A percentile compares a stretch with the other conserved stretches of the same genome.
phyloP scores from a whole-genome alignment of 1,139 yeast species.

The Candida sanyaensis region DNA sequence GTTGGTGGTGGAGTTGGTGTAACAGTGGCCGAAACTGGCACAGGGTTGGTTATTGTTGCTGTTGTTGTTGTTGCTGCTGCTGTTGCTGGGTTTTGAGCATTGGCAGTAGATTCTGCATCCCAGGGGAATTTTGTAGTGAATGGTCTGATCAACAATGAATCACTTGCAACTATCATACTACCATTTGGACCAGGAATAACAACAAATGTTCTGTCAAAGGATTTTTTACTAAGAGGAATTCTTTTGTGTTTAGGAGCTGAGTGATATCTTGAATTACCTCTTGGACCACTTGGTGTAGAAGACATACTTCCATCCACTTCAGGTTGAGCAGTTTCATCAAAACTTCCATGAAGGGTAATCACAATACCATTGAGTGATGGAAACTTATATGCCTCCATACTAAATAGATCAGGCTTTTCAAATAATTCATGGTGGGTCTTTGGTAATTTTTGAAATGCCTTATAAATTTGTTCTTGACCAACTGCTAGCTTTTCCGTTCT shows the following conservation, averaged over 20 bases:
- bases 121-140: conserved; percentile 63
- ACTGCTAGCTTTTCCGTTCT: conserved; percentile 59
- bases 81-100: conserved; percentile 11
- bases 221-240: conserved; percentile 56
- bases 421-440: conserved; percentile 70
- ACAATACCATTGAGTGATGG: conserved; percentile 76
- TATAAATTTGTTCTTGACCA: conserved; percentile 71
- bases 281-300: conserved; percentile 21
- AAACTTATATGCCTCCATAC: conserved; percentile 77
- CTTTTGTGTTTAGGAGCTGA: conserved; percentile 31
- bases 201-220: conserved; percentile 88
- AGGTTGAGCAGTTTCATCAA: conserved; percentile 64
- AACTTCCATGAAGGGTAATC: conserved; percentile 81
- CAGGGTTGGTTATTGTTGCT: conserved; percentile 4
- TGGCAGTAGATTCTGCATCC: conserved; percentile 24
- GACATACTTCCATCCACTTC: conserved; percentile 28
- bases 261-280: conserved; percentile 30
- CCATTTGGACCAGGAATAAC: conserved; percentile 74
- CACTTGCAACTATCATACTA: conserved; percentile 80
- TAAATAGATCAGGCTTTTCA: conserved; percentile 62
- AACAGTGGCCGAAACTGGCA: background rate
- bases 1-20: conserved; percentile 42
- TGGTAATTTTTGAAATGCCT: conserved; percentile 68
- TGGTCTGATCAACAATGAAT: conserved; percentile 69
- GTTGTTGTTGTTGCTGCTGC: conserved; percentile 9